Evolutionary conservation across 2,329 filamentous ascomycete species (phyloP).

Genomic region (Fusarium sp.): DNA sequence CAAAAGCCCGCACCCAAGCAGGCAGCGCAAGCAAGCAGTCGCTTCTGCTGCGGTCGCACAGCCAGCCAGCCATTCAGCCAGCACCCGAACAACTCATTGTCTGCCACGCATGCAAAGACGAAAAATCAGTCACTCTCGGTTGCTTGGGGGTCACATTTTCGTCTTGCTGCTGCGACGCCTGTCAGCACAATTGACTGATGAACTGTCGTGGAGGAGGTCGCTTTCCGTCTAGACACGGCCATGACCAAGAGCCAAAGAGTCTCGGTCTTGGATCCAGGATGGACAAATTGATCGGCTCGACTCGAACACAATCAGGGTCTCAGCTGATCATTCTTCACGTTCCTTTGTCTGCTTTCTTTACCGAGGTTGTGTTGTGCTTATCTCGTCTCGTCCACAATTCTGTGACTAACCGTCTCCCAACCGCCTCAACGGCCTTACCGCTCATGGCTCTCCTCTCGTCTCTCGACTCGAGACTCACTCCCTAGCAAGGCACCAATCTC

Average conservation of each 20-base stretch:
- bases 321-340: background rate
- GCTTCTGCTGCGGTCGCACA: constrained; percentile 30
- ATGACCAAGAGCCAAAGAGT: background rate
- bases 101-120: constrained; percentile 35
- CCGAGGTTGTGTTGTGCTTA: constrained; percentile 35
- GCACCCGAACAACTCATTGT: constrained; percentile 36
- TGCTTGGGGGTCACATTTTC: constrained; percentile 14
- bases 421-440: constrained; percentile 19
- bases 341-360: constrained; percentile 12
- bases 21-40: background rate
- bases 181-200: constrained; percentile 20
- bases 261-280: background rate
- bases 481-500: constrained; percentile 12
- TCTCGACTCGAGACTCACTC: constrained; percentile 7
- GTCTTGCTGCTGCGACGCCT: constrained; percentile 8
- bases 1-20: constrained; percentile 15
- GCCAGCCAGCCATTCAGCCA: background rate
- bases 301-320: background rate
- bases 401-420: constrained; percentile 13
- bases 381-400: constrained; percentile 23
- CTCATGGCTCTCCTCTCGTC: constrained; percentile 1
- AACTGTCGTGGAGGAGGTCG: background rate
- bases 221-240: background rate
- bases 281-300: background rate
- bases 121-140: background rate